These are phyloP conservation scores for Calonectria pseudoreteaudii DNA, from an alignment of 2,329 filamentous ascomycete species.

Conservation along the genomic window DNA sequence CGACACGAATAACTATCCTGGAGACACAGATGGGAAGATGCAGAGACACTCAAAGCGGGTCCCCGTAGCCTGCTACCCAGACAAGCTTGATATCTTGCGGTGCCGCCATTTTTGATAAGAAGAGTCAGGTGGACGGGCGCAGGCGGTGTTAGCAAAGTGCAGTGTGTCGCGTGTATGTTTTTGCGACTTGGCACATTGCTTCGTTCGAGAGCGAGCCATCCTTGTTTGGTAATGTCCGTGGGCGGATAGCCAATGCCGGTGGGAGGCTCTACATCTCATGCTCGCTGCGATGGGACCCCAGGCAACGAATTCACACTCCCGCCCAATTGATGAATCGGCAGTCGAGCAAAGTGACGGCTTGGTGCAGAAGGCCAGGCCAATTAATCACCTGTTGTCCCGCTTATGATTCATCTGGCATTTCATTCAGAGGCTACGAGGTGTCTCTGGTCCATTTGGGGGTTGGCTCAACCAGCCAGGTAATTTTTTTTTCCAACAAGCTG, in stretches of 20 bases:
- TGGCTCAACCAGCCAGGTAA: background rate
- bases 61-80: background rate
- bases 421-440: background rate
- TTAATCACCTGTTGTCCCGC: background rate
- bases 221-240: slow-evolving; percentile 5
- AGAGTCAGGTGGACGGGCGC: slow-evolving; percentile 2
- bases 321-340: background rate
- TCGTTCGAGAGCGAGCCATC: background rate
- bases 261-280: slow-evolving; percentile 8
- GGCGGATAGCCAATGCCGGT: background rate
- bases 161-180: slow-evolving; percentile 1
- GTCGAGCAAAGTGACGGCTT: background rate
- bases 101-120: slow-evolving; percentile 19
- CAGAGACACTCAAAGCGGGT: slow-evolving; percentile 18
- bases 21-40: slow-evolving; percentile 16
- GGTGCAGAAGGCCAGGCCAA: background rate
- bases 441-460: background rate
- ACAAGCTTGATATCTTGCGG: slow-evolving; percentile 20
- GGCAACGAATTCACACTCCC: background rate
- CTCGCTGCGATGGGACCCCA: background rate
- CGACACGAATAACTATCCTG: slow-evolving; percentile 20
- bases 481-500: background rate
- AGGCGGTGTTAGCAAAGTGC: background rate
- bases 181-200: background rate
- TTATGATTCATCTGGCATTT: slow-evolving; percentile 14